Base-by-base conservation (phyloP, 805 yeast species). In the Lachancea cidri region DNA sequence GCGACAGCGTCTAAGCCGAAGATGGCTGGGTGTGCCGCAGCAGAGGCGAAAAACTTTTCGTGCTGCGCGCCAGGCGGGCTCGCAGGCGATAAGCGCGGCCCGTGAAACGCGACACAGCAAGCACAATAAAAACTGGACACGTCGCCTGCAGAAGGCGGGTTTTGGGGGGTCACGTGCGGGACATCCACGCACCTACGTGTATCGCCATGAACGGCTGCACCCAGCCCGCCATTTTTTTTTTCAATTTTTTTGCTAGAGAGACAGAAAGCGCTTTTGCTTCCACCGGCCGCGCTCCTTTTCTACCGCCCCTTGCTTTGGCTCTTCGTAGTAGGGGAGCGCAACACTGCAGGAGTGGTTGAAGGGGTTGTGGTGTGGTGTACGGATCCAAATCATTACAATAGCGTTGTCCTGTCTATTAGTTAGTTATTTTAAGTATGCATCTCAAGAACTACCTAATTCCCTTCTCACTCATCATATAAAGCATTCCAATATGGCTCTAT, bases 401-500 rank as follows among this genome's bases (percentile, higher is more conserved):
- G n/a, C n/a, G n/a, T n/a, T n/a, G n/a, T n/a, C n/a, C n/a, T n/a
- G n/a, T n/a, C n/a, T n/a, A n/a, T n/a, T n/a, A n/a, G n/a, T n/a
- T n/a, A n/a, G n/a, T n/a, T n/a, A n/a, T n/a, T n/a, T n/a, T n/a
- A n/a, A n/a, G n/a, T n/a, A n/a, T n/a, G n/a, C 27, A 22, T 7
- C 27, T 11, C 27, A 7, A 22, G 27, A 7, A 7, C 27, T 22
- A 22, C 27, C 27, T 22, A 11, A 7, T 11, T 11, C 27, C 7
- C 9, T 11, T 22, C 27, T 22, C 27, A 22, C 27, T 7, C 27
- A 22, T 11, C 11, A 22, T n/a, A n/a, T n/a, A n/a, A n/a, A n/a
- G n/a, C 27, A 7, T 22, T 11, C 9, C 27, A 22, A 7, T 11
- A 60, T 61, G 66, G 54, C 64, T 2, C 38, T 61, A 13, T 61